phyloP scores from a whole-genome alignment of 106 monocot genomes.

The Dendrobium nobile region DNA sequence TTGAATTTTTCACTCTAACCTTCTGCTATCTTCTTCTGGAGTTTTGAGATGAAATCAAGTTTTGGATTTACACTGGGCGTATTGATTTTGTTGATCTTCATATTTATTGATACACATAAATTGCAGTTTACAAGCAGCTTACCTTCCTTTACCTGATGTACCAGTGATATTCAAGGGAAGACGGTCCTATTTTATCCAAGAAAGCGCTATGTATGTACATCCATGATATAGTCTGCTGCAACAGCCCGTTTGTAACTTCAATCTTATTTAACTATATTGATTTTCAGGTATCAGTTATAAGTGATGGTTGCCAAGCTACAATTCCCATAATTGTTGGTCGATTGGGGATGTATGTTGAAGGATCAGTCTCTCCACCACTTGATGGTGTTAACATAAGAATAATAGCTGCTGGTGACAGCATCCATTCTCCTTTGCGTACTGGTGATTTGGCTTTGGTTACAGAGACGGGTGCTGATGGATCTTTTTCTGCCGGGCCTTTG shows the following conservation, averaged over 20 bases:
- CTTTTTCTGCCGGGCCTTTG: constrained; percentile 62
- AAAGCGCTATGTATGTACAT: constrained; percentile 47
- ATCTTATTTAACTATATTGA: not conserved
- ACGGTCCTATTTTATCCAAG: constrained; percentile 86
- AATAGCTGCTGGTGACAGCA: constrained; percentile 54
- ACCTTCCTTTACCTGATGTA: not conserved
- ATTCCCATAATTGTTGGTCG: constrained; percentile 58
- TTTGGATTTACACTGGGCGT: not conserved
- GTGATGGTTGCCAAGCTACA: constrained; percentile 66
- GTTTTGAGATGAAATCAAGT: not conserved
- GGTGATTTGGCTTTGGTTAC: constrained; percentile 62
- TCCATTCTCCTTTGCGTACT: constrained; percentile 46
- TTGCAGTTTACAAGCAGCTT: not conserved
- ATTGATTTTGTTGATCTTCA: not conserved
- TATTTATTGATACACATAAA: not conserved
- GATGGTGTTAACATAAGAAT: constrained; percentile 79
- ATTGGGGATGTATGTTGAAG: constrained; percentile 72
- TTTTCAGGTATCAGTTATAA: constrained; percentile 49
- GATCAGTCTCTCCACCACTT: constrained; percentile 76
- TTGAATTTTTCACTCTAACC: not conserved
- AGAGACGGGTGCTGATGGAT: constrained; percentile 63
- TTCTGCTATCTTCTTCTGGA: not conserved
- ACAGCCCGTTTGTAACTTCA: not conserved
- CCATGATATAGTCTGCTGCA: not conserved
- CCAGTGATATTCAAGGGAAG: constrained; percentile 47